Percentiles rank a stretch among this genome's conserved stretches.
phyloP scores from a whole-genome alignment of 139 green algal genomes.

The Pleodorina starrii region DNA sequence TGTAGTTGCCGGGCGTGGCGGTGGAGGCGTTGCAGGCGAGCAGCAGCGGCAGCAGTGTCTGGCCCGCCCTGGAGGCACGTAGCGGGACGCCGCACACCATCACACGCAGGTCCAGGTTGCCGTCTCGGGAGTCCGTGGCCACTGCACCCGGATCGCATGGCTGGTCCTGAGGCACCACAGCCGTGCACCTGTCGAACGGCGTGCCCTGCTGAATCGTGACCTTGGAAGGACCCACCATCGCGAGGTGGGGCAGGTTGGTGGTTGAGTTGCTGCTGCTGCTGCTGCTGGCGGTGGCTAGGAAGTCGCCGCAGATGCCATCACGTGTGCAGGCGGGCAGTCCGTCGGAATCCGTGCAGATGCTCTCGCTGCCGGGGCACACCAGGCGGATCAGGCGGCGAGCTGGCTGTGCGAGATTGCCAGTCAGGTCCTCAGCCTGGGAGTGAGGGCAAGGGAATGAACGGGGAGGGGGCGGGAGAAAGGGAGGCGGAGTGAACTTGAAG shows the following conservation, averaged over 20 bases:
- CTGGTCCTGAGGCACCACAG: conserved; percentile 1
- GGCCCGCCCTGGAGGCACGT: background rate
- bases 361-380: conserved; percentile 42
- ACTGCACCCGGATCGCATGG: conserved; percentile 60
- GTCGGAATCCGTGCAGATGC: conserved; percentile 42
- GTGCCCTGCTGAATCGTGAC: conserved; percentile 42
- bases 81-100: conserved; percentile 54
- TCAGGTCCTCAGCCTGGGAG: conserved; percentile 43
- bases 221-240: conserved; percentile 36
- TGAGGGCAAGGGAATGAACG: too few species aligned
- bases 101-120: conserved; percentile 53
- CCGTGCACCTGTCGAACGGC: conserved; percentile 57
- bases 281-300: background rate
- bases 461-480: background rate
- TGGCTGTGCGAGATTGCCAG: conserved; percentile 53
- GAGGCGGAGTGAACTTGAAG: too few species aligned
- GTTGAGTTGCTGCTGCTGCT: background rate
- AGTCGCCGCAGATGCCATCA: conserved; percentile 41
- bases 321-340: conserved; percentile 45
- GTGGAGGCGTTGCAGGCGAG: conserved; percentile 52
- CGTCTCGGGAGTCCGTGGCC: conserved; percentile 56
- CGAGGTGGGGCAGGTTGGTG: conserved; percentile 27
- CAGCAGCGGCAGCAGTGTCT: conserved; percentile 45
- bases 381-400: conserved; percentile 52
- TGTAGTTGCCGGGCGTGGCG: conserved; percentile 43